Evolutionary conservation across 805 yeast genomes (phyloP).

Genomic region (Cyberlindnera lachancei): DNA sequence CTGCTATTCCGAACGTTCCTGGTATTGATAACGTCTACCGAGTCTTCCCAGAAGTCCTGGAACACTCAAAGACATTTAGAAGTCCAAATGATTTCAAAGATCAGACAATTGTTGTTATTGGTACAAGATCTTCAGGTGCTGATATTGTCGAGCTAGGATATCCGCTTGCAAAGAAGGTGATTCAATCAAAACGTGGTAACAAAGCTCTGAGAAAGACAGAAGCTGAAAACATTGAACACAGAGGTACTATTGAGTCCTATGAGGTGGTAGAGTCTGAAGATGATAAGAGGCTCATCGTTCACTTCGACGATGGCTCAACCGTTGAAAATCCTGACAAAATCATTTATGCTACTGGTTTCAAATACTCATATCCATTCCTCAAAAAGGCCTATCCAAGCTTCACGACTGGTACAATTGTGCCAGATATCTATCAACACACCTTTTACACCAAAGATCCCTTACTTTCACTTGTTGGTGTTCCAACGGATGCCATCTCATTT

Average conservation of each 20-base stretch:
- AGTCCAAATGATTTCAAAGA: constrained; percentile 15
- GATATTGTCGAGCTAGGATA: constrained; percentile 35
- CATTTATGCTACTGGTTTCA: constrained; percentile 68
- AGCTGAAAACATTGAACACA: constrained; percentile 26
- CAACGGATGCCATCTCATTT: constrained; percentile 32
- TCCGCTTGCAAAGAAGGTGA: constrained; percentile 6
- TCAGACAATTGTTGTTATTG: constrained; percentile 45
- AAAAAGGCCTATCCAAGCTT: constrained; percentile 17
- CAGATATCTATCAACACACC: constrained; percentile 28
- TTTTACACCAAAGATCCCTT: constrained; percentile 27
- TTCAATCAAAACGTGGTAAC: constrained; percentile 32
- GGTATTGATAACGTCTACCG: constrained; percentile 33
- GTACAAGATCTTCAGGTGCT: constrained; percentile 62
- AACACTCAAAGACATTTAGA: constrained; percentile 27
- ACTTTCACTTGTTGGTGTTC: constrained; percentile 30
- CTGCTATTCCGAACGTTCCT: constrained; percentile 40
- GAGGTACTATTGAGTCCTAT: constrained; percentile 30
- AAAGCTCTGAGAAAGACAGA: constrained; percentile 24
- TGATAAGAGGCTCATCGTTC: constrained; percentile 22
- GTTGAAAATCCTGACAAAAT: constrained; percentile 42
- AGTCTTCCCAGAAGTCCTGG: constrained; percentile 14
- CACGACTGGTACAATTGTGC: constrained; percentile 22
- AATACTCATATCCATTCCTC: constrained; percentile 51
- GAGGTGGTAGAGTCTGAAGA: too few species aligned
- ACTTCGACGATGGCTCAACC: constrained; percentile 37